Evolutionary conservation across 2,329 filamentous ascomycete species (phyloP), one percentile per base, ranked within the genome.

Genomic region (Aspergillus glaucus): DNA sequence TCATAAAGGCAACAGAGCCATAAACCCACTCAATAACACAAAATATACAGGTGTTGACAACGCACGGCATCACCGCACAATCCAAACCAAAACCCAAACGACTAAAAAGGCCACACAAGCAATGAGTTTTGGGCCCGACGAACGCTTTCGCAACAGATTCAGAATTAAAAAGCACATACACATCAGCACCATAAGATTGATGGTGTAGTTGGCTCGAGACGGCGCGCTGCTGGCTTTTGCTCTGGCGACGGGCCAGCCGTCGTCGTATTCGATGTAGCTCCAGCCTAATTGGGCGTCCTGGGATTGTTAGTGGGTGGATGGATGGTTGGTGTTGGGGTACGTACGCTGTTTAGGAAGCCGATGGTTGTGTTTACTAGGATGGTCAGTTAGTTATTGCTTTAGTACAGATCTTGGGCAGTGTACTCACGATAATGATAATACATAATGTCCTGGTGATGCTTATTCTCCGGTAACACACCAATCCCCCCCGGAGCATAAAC

Each of bases 401-500:
- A 6, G 12, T n/a, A 14, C 44, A 10, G 22, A 7, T 1, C 15
- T n/a, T 17, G 28, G 17, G 8, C 3, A 24, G n/a, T 34, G n/a
- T 15, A 57, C 64, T 44, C 46, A 66, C 64, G 50, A 36, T 69
- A 72, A 54, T 72, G 68, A 52, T 67, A 72, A 34, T 70, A 72
- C 10, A 72, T 52, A 34, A 70, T 57, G 53, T 71, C 69, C 14
- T 56, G 55, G 4, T 44, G 46, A 8, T 52, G 56, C 6, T 44
- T 52, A 41, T 58, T 60, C 15, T 53, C 61, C 6, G 56, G 34
- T 46, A 70, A 42, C 3, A 71, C 57, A 0, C 69, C 68, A 40
- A 64, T 14, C 2, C 69, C 69, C 17, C 68, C 69, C 17, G 68
- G 68, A 2, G 69, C 68, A 58, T 70, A 71, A 1, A 69, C 65